Evolutionary conservation across 2,329 filamentous ascomycete genomes (phyloP), one percentile per base, ranked within the genome.

Genomic region (Alternaria angustiovoidea): DNA sequence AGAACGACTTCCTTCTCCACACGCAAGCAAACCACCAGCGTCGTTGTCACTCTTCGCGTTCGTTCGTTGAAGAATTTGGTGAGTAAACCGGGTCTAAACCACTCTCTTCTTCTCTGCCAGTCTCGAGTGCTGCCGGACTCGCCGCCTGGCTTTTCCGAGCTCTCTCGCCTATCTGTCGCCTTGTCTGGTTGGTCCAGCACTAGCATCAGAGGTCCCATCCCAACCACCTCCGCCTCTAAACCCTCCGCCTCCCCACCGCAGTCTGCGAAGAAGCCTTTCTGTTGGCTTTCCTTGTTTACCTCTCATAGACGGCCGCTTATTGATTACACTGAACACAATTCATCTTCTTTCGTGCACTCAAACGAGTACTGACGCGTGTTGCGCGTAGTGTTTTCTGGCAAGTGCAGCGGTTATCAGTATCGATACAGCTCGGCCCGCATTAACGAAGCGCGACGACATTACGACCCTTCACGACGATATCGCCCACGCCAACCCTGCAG

Each of bases 211-310:
- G 65, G 64, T 67, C 70, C 68, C 72, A 76, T 79, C 77, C 78
- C 77, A 79, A 79, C 78, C 77, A 78, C 78, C 76, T 76, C 73
- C 74, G 72, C 76, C 71, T 74, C 73, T 73, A 76, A 71, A 74
- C 75, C 46, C 71, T 72, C 72, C 73, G 73, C 73, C 71, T 70
- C 72, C 74, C 73, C 70, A 71, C 72, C 66, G 62, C 63, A 68
- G 63, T 56, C 67, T 70, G 68, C 67, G 64, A 69, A 69, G 66
- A 65, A 67, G 59, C 71, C 68, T 64, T 59, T 64, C 52, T 49
- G 59, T 53, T 66, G 64, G 66, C 53, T 67, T 63, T 71, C 56
- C 46, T 65, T 62, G 65, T 69, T 69, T 55, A 51, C 59, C 43
- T 52, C 62, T 54, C 63, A 65, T 65, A 71, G 69, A 68, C 68